These are phyloP conservation scores for Taxawa tesnikishii DNA, from an alignment of 2,329 filamentous ascomycete species.

Conservation along the genomic window DNA sequence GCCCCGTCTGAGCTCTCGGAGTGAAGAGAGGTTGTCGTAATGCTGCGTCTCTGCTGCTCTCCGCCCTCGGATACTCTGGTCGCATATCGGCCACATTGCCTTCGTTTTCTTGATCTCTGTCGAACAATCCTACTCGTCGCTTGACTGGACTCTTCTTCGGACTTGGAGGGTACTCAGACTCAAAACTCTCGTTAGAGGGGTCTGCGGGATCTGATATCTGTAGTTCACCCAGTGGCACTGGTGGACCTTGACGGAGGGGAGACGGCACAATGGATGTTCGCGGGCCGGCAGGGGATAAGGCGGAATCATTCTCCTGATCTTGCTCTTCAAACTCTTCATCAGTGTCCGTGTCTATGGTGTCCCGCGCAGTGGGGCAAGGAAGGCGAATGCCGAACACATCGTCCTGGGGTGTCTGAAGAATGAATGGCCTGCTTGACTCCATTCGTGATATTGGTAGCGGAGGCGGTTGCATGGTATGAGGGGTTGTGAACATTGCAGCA, in stretches of 20 bases:
- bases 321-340: conserved; percentile 20
- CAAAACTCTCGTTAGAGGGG: conserved; percentile 14
- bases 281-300: conserved; percentile 24
- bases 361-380: neutral
- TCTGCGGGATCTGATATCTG: conserved; percentile 14
- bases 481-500: conserved; percentile 9
- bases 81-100: neutral
- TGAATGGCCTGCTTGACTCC: conserved; percentile 10
- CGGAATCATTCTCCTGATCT: conserved; percentile 38
- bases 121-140: conserved; percentile 1
- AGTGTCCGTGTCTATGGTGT: conserved; percentile 15
- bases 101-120: conserved; percentile 1
- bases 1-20: no score
- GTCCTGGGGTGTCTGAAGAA: conserved; percentile 14
- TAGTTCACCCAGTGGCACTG: conserved; percentile 18
- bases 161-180: conserved; percentile 23
- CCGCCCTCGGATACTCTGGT: conserved; percentile 6
- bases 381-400: conserved; percentile 9
- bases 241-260: conserved; percentile 15
- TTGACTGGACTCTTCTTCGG: conserved; percentile 17
- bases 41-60: conserved; percentile 14
- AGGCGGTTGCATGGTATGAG: conserved; percentile 2
- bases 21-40: conserved; percentile 13
- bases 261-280: conserved; percentile 15
- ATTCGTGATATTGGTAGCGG: no score